phyloP scores from a whole-genome alignment of 1,139 yeast species.

The Geotrichum restrictum region DNA sequence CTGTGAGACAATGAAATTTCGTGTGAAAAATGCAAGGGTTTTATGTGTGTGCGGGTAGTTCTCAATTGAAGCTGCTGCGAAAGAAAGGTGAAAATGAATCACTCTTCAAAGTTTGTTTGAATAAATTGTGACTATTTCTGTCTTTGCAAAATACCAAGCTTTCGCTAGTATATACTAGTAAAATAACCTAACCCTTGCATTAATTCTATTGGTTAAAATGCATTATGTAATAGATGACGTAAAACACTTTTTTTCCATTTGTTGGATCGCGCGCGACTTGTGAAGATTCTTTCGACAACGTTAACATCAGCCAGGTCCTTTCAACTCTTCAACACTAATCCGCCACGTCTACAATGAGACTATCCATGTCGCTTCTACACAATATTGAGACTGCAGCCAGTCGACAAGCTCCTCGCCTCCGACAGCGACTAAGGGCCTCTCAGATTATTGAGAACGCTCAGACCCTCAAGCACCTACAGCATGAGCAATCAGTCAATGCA shows the following conservation, averaged over 20 bases:
- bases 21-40: too few species aligned
- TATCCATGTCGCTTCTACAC: conserved; percentile 14
- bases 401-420: conserved; percentile 19
- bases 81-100: background rate
- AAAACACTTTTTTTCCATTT: too few species aligned
- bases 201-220: conserved; percentile 1
- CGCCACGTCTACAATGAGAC: conserved; percentile 8
- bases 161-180: background rate
- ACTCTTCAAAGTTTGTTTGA: background rate
- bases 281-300: background rate
- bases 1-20: too few species aligned
- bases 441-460: conserved; percentile 13
- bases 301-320: too few species aligned
- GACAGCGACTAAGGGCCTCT: conserved; percentile 17
- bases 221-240: background rate
- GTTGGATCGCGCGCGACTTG: background rate
- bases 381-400: conserved; percentile 10
- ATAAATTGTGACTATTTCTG: too few species aligned
- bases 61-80: too few species aligned
- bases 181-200: background rate
- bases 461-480: conserved; percentile 11
- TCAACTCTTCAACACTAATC: too few species aligned
- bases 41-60: too few species aligned
- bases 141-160: background rate
- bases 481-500: conserved; percentile 16